Evolutionary conservation across 352 stramenopile species (phyloP).

Genomic region (Pythium volutum): DNA sequence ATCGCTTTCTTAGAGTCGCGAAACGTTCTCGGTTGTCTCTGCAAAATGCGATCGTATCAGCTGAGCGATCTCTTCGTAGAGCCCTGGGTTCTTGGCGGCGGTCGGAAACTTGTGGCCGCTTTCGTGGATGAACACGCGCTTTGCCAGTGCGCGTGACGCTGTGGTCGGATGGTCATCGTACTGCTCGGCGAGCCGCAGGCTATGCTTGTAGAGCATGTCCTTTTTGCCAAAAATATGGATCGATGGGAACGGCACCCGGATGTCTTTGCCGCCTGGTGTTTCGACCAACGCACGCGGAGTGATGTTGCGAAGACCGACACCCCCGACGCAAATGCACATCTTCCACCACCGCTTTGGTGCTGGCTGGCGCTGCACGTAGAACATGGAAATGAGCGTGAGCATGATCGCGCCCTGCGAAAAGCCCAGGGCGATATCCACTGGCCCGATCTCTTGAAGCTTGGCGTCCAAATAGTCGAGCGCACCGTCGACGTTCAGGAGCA

Average conservation of each 20-base stretch:
- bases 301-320: constrained; percentile 26
- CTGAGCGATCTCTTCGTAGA: constrained; percentile 31
- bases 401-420: constrained; percentile 69
- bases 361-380: constrained; percentile 27
- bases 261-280: constrained; percentile 25
- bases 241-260: constrained; percentile 47
- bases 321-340: constrained; percentile 45
- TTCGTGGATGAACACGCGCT: constrained; percentile 25
- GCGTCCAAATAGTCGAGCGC: constrained; percentile 45
- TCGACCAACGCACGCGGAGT: constrained; percentile 38
- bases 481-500: constrained; percentile 42
- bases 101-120: constrained; percentile 33
- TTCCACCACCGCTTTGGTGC: constrained; percentile 40
- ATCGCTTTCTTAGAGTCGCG: constrained; percentile 14
- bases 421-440: constrained; percentile 58
- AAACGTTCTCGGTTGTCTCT: background rate
- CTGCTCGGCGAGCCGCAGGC: constrained; percentile 33
- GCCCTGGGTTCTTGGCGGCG: constrained; percentile 12
- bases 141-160: constrained; percentile 1
- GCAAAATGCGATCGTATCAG: constrained; percentile 19
- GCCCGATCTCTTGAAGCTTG: constrained; percentile 37
- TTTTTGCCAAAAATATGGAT: constrained; percentile 64
- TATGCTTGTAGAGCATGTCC: constrained; percentile 41
- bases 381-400: constrained; percentile 42
- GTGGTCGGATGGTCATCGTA: constrained; percentile 20